These are phyloP conservation scores for Aspergillus bombycis DNA, from an alignment of 2,329 filamentous ascomycete species.

Conservation along the genomic window DNA sequence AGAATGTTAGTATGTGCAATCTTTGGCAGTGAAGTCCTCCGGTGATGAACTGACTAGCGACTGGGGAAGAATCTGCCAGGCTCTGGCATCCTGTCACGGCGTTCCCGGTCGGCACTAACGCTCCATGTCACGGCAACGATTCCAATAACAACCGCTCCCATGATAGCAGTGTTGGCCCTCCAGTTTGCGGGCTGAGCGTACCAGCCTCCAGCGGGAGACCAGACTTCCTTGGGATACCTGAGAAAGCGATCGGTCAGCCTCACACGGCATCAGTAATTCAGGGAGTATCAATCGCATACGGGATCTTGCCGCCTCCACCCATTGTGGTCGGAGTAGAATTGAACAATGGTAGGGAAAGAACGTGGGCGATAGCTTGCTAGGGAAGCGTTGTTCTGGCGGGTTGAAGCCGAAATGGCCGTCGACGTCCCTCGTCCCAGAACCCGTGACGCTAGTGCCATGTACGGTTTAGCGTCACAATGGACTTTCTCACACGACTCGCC, in stretches of 20 bases:
- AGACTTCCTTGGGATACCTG: constrained; percentile 98
- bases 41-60: constrained; percentile 67
- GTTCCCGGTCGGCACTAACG: constrained; percentile 73
- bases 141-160: constrained; percentile 68
- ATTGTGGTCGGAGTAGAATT: constrained; percentile 40
- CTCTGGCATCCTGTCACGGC: constrained; percentile 75
- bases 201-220: constrained; percentile 98
- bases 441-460: constrained; percentile 31
- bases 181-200: constrained; percentile 94
- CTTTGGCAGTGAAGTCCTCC: constrained; percentile 5
- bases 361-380: constrained; percentile 26
- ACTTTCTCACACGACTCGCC: constrained; percentile 34
- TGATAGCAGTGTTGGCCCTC: constrained; percentile 85
- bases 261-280: constrained; percentile 2
- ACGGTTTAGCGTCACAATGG: constrained; percentile 30
- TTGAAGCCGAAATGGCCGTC: constrained; percentile 37
- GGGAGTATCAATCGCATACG: constrained; percentile 56
- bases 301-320: constrained; percentile 81
- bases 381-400: constrained; percentile 27
- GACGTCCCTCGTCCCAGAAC: constrained; percentile 30
- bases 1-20: constrained; percentile 21
- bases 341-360: constrained; percentile 24
- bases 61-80: constrained; percentile 79
- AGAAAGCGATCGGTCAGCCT: constrained; percentile 28
- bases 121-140: constrained; percentile 71